Percentiles rank a stretch among this genome's conserved stretches.
These are phyloP conservation scores for Capniomyces stellatus DNA, from an alignment of 371 early-diverging fungal genomes.

Conservation along the genomic window DNA sequence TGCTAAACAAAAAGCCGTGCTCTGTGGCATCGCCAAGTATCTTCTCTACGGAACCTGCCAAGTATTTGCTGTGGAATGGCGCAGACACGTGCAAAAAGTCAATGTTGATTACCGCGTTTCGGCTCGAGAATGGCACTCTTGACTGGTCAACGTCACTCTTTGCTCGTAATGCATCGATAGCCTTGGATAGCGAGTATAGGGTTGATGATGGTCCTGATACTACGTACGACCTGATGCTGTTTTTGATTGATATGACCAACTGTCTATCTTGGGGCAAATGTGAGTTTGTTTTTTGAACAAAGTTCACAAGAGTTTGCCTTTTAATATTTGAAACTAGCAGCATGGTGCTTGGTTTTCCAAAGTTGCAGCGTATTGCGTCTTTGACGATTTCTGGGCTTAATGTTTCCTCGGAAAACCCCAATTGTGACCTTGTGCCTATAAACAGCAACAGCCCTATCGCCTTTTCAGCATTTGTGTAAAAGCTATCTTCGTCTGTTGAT, in stretches of 20 bases:
- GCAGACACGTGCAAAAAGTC: constrained; percentile 62
- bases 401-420: constrained; percentile 57
- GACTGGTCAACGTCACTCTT: constrained; percentile 51
- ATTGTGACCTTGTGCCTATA: constrained; percentile 69
- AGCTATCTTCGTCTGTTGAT: constrained; percentile 54
- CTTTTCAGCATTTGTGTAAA: constrained; percentile 50
- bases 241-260: background rate
- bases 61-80: constrained; percentile 62
- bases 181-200: background rate
- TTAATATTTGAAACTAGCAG: constrained; percentile 52
- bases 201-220: background rate
- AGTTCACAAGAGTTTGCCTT: constrained; percentile 40
- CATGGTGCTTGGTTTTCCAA: constrained; percentile 82
- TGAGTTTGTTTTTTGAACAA: constrained; percentile 53
- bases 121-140: constrained; percentile 51
- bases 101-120: constrained; percentile 54
- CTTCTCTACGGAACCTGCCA: constrained; percentile 30
- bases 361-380: constrained; percentile 59
- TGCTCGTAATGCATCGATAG: constrained; percentile 32
- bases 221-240: background rate
- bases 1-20: constrained; percentile 23
- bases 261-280: constrained; percentile 27
- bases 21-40: background rate
- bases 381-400: constrained; percentile 49
- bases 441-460: constrained; percentile 77